These are phyloP conservation scores for Lipomyces yamadae DNA, from an alignment of 805 yeast genomes.

Conservation along the genomic window DNA sequence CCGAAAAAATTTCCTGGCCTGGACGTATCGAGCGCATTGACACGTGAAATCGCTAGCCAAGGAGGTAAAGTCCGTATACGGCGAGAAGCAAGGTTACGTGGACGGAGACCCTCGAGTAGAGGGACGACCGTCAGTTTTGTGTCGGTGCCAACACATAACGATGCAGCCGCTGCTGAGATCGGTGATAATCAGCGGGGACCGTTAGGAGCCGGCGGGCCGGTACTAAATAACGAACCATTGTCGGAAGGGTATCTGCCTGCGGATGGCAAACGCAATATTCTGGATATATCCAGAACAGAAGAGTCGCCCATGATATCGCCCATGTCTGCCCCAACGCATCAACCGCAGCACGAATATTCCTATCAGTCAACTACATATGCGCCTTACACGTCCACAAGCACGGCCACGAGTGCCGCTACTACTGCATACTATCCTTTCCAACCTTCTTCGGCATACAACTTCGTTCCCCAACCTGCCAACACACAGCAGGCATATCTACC, in stretches of 20 bases:
- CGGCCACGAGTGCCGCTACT: not conserved
- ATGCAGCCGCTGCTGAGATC: not conserved
- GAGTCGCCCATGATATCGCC: conserved; percentile 4
- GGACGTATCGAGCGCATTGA: conserved; percentile 43
- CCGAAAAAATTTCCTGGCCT: conserved; percentile 48
- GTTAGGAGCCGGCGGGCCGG: not conserved
- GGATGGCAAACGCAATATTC: not conserved
- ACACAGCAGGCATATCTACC: conserved; percentile 13
- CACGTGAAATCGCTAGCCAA: conserved; percentile 43
- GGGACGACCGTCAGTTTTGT: not conserved
- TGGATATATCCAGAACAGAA: not conserved
- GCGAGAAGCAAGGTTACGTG: conserved; percentile 39
- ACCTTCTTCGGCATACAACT: not conserved
- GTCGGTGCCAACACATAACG: not conserved
- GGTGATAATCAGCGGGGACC: not conserved
- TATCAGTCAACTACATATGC: conserved; percentile 2
- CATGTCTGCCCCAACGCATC: not conserved
- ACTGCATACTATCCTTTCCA: not conserved
- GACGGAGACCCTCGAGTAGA: not conserved
- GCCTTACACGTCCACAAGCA: conserved; percentile 2
- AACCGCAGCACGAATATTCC: conserved; percentile 5
- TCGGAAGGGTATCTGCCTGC: not conserved
- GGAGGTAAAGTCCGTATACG: conserved; percentile 44
- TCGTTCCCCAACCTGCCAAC: not conserved
- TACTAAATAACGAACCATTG: not conserved